Percentiles rank a stretch among this genome's conserved stretches.
These are phyloP conservation scores for Talaromyces sp. DNA, from an alignment of 2,329 filamentous ascomycete species.

Conservation along the genomic window DNA sequence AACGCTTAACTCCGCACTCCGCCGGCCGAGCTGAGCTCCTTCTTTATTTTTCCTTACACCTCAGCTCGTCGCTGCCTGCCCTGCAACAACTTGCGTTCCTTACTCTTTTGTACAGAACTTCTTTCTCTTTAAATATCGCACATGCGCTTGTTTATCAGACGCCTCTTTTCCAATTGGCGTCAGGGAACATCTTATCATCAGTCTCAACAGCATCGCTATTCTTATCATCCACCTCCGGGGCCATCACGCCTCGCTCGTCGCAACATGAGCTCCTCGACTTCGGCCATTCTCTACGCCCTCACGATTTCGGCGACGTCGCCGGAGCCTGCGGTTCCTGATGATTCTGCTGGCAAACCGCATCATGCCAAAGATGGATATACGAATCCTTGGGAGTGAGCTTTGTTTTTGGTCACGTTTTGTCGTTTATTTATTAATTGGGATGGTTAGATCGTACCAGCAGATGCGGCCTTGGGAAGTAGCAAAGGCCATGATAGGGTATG, in stretches of 20 bases:
- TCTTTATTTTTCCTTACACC: background rate
- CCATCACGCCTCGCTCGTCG: conserved; percentile 16
- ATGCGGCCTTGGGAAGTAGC: background rate
- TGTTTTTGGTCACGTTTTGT: conserved; percentile 25
- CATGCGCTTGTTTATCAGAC: background rate
- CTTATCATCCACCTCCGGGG: background rate
- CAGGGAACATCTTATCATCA: background rate
- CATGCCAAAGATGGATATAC: conserved; percentile 35
- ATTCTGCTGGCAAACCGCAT: conserved; percentile 36
- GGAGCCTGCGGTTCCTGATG: conserved; percentile 30
- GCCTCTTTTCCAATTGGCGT: background rate
- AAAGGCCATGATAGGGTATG: conserved; percentile 10
- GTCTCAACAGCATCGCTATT: background rate
- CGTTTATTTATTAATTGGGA: background rate
- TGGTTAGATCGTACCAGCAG: conserved; percentile 1
- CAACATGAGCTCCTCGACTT: conserved; percentile 34
- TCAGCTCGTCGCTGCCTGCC: background rate
- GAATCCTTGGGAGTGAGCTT: conserved; percentile 43
- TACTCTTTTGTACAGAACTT: background rate
- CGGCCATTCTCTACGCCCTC: conserved; percentile 38
- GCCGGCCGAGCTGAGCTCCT: background rate
- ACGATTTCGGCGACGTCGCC: conserved; percentile 33
- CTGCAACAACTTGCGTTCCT: background rate
- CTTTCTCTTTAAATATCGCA: too few species aligned
- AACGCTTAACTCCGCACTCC: background rate